A percentile compares a stretch with the other conserved stretches of the same genome.
These are phyloP conservation scores for Odontarrhena argentea DNA, from an alignment of 345 rosid genomes.

Conservation along the genomic window DNA sequence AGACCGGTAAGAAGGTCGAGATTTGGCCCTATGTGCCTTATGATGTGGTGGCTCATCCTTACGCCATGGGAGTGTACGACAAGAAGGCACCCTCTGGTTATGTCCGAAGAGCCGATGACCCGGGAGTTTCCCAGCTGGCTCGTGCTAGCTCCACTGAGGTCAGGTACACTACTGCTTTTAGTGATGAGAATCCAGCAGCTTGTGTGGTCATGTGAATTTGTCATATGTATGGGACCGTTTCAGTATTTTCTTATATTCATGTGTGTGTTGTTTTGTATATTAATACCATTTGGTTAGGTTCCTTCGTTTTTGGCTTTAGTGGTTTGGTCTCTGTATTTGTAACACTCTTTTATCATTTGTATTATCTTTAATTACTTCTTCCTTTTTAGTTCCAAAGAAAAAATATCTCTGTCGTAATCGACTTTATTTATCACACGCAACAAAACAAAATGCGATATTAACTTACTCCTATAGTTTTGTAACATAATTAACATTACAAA, in stretches of 20 bases:
- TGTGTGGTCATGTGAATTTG: constrained; percentile 70
- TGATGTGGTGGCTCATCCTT: constrained; percentile 89
- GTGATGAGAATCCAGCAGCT: constrained; percentile 81
- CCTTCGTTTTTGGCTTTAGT: constrained; percentile 18
- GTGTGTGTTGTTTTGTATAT: constrained; percentile 28
- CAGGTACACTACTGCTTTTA: constrained; percentile 93
- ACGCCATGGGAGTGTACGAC: constrained; percentile 86
- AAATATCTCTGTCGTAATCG: background rate
- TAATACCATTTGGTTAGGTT: constrained; percentile 23
- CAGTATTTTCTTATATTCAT: background rate
- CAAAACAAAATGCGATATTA: too few species aligned
- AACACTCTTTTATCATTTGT: background rate
- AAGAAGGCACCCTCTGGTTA: constrained; percentile 89
- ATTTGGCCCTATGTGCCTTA: constrained; percentile 96
- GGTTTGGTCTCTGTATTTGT: background rate
- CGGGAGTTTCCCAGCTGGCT: constrained; percentile 64
- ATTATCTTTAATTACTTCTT: constrained; percentile 9
- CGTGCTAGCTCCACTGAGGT: constrained; percentile 98
- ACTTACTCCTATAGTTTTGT: too few species aligned
- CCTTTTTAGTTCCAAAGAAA: constrained; percentile 1
- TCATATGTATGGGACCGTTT: background rate
- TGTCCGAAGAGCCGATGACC: constrained; percentile 70
- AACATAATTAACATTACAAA: too few species aligned
- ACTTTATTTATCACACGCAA: background rate
- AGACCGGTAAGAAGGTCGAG: constrained; percentile 95